Conservation (phyloP, 2,329 filamentous ascomycete genomes). For the Ceratocystis colombiana region DNA sequence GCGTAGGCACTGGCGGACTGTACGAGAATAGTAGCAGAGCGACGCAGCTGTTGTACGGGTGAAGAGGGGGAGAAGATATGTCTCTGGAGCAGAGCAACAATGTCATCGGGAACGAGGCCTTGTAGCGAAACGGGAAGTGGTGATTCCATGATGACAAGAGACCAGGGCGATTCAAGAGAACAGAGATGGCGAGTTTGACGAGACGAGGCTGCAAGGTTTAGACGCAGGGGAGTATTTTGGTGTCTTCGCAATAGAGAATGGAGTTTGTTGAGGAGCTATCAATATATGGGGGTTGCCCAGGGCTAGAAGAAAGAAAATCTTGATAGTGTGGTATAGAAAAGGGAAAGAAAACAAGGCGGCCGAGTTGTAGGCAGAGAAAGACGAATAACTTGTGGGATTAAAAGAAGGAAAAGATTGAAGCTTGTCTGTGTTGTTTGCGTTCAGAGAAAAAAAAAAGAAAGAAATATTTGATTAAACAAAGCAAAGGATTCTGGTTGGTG, state of each 20-base stretch:
- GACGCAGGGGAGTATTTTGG: neutral
- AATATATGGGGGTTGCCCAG: neutral
- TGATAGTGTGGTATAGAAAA: neutral
- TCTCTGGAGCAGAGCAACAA: constrained; percentile 37
- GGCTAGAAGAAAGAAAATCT: neutral
- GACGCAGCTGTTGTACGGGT: constrained; percentile 37
- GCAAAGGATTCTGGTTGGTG: constrained; percentile 14
- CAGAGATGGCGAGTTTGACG: neutral
- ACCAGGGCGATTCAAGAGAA: neutral
- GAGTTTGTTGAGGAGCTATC: neutral
- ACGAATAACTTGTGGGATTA: neutral
- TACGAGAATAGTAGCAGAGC: constrained; percentile 29
- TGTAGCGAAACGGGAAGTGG: constrained; percentile 31
- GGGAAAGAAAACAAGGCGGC: neutral
- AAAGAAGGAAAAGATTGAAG: no score
- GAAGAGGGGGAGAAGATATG: constrained; percentile 41
- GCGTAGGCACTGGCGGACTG: constrained; percentile 29
- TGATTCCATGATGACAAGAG: constrained; percentile 6
- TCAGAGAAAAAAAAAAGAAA: neutral
- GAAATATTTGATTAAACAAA: neutral
- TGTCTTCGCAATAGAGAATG: neutral
- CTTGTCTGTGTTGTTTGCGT: no score
- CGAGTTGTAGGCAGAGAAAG: neutral
- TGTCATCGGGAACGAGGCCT: constrained; percentile 39
- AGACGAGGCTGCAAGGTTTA: constrained; percentile 2